Evolutionary conservation across 257 asterid species (phyloP), one percentile per base, ranked within the genome.

Genomic region (Salvia miltiorrhiza): DNA sequence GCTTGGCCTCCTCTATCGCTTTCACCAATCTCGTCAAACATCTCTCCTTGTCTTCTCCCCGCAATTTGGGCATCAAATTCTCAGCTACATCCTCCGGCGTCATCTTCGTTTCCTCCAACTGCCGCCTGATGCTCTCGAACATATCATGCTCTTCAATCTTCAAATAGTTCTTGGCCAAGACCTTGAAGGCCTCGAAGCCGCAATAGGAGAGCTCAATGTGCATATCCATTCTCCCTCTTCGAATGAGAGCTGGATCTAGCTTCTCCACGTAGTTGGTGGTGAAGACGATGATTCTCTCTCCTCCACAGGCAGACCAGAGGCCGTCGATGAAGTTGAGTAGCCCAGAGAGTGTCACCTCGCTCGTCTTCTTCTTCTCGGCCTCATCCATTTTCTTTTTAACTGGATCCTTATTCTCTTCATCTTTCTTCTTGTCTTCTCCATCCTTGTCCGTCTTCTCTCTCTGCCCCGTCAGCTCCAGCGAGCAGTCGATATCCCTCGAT

Each of bases 291-390:
- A 87, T 77, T 43, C 87, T 81, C 62, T 85, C 89, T 0, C 82
- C 85, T 10, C 92, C 95, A 87, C 1, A 87, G 82, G n/a, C n/a
- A n/a, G n/a, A n/a, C n/a, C n/a, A n/a, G n/a, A n/a, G n/a, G 11
- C 95, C 89, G 16, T 88, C 95, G 0, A 88, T 86, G 80, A 82
- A 82, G 62, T 88, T 88, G 16, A 88, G 80, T 0, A 85, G 83
- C 72, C 95, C 95, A n/a, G n/a, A n/a, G n/a, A n/a, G n/a, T n/a
- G n/a, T n/a, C n/a, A n/a, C n/a, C 79, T 26, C 40, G 26, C 62
- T 65, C 14, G 66, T 43, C 32, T 70, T 7, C 16, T 71, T 56
- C 82, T 79, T 77, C 74, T 65, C 69, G 73, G 65, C 56, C 77
- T 37, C 43, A 0, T 37, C 9, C 9, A n/a, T 8, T 12, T 1